Conservation (phyloP, 1,284 basidiomycete species). For the Cutaneotrichosporon cutaneum region DNA sequence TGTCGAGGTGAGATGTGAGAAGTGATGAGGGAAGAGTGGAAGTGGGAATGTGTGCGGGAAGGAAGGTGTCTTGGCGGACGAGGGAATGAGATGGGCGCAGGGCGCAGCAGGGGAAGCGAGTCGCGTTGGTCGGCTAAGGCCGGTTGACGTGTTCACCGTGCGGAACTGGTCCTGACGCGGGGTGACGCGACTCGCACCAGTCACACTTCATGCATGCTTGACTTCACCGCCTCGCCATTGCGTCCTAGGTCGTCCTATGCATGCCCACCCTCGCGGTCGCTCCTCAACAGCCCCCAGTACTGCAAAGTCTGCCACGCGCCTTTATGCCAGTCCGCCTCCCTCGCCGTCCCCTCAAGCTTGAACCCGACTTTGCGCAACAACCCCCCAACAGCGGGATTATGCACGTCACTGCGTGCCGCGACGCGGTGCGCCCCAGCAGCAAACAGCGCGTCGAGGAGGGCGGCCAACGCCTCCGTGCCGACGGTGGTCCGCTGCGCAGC, state of each 20-base stretch:
- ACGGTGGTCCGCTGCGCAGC: background rate
- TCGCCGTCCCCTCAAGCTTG: background rate
- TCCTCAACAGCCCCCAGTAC: background rate
- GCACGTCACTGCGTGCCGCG: background rate
- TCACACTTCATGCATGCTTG: background rate
- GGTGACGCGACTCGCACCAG: background rate
- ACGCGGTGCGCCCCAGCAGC: background rate
- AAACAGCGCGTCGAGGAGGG: background rate
- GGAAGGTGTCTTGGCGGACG: too few species aligned
- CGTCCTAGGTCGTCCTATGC: background rate
- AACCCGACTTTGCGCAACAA: background rate
- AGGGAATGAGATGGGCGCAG: too few species aligned
- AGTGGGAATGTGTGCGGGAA: background rate
- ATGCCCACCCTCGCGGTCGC: background rate
- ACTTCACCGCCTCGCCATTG: too few species aligned
- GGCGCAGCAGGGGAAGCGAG: too few species aligned
- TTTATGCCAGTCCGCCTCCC: background rate
- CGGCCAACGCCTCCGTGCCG: background rate
- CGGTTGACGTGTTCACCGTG: background rate
- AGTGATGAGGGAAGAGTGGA: background rate
- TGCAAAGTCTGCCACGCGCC: background rate
- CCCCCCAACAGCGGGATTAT: background rate
- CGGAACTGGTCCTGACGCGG: background rate
- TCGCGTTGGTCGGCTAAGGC: too few species aligned
- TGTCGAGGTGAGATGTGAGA: background rate